A percentile compares a stretch with the other conserved stretches of the same genome.
These are phyloP conservation scores for Botrytis fragariae DNA, from an alignment of 2,329 filamentous ascomycete species.

Conservation along the genomic window DNA sequence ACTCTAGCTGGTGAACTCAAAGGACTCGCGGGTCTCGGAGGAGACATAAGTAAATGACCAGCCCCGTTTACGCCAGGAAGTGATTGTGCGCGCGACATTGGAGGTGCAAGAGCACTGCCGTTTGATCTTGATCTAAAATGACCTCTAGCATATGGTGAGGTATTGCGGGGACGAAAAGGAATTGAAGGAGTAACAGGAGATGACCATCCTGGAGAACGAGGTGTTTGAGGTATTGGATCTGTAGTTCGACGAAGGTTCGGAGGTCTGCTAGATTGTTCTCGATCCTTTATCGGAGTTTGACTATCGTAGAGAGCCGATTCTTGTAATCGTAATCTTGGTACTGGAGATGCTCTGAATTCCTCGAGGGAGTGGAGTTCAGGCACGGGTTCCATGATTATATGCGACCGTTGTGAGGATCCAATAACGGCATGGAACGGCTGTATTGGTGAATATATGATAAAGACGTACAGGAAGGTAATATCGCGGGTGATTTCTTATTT, in stretches of 20 bases:
- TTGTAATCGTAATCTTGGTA: slow-evolving; percentile 51
- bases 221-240: slow-evolving; percentile 54
- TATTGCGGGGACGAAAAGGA: slow-evolving; percentile 60
- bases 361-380: slow-evolving; percentile 68
- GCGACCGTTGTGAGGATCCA: slow-evolving; percentile 22
- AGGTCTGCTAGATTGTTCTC: slow-evolving; percentile 44
- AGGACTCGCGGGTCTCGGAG: slow-evolving; percentile 53
- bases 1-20: slow-evolving; percentile 52
- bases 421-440: slow-evolving; percentile 17
- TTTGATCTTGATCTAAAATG: slow-evolving; percentile 59
- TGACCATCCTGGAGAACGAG: slow-evolving; percentile 44
- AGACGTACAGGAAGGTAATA: neutral
- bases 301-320: slow-evolving; percentile 30
- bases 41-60: slow-evolving; percentile 53
- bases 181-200: slow-evolving; percentile 43
- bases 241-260: slow-evolving; percentile 56
- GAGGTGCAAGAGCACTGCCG: slow-evolving; percentile 51
- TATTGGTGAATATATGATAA: slow-evolving; percentile 12
- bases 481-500: slow-evolving; percentile 8
- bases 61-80: slow-evolving; percentile 61
- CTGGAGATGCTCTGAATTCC: slow-evolving; percentile 59
- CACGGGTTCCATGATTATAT: slow-evolving; percentile 59
- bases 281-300: slow-evolving; percentile 22
- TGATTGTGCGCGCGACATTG: slow-evolving; percentile 62
- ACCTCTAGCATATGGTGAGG: slow-evolving; percentile 57